These are phyloP conservation scores for Herpetospermum pedunculosum DNA, from an alignment of 306 rosid genomes.

Conservation along the genomic window DNA sequence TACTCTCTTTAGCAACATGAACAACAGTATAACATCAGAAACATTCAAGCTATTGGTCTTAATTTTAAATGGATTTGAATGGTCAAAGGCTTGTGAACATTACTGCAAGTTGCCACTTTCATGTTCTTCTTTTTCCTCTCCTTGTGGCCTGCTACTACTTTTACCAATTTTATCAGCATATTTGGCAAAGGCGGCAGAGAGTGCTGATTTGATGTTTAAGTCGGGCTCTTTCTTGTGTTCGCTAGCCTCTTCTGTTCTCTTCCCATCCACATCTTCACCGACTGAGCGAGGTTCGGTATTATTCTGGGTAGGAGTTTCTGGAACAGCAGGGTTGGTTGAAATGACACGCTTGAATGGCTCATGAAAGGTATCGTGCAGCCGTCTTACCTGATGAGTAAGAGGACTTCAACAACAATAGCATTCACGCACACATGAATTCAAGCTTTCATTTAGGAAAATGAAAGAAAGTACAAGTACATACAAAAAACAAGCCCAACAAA, in stretches of 20 bases:
- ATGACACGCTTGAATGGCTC: slow-evolving; percentile 89
- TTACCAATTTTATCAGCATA: slow-evolving; percentile 41
- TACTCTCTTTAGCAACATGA: neutral
- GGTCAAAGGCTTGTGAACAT: neutral
- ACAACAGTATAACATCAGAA: neutral
- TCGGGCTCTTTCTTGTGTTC: slow-evolving; percentile 46
- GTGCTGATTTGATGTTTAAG: slow-evolving; percentile 59
- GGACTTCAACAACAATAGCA: neutral
- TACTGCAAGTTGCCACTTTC: slow-evolving; percentile 2
- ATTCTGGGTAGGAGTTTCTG: slow-evolving; percentile 24
- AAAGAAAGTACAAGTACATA: too few species aligned
- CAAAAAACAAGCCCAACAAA: too few species aligned
- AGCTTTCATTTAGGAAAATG: too few species aligned
- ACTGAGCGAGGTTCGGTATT: slow-evolving; percentile 33
- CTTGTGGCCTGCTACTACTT: slow-evolving; percentile 26
- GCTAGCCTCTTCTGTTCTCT: slow-evolving; percentile 23
- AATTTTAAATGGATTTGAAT: neutral
- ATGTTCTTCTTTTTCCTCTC: slow-evolving; percentile 29
- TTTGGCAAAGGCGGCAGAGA: slow-evolving; percentile 78
- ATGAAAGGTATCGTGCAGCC: slow-evolving; percentile 76
- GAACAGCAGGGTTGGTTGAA: slow-evolving; percentile 34
- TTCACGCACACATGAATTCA: too few species aligned
- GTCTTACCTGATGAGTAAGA: slow-evolving; percentile 52
- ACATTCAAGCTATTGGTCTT: neutral
- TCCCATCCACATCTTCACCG: slow-evolving; percentile 26